A percentile compares a stretch with the other conserved stretches of the same genome.
These are phyloP conservation scores for Chrysanthemum makinoi DNA, from an alignment of 129 eudicot species.

Conservation along the genomic window DNA sequence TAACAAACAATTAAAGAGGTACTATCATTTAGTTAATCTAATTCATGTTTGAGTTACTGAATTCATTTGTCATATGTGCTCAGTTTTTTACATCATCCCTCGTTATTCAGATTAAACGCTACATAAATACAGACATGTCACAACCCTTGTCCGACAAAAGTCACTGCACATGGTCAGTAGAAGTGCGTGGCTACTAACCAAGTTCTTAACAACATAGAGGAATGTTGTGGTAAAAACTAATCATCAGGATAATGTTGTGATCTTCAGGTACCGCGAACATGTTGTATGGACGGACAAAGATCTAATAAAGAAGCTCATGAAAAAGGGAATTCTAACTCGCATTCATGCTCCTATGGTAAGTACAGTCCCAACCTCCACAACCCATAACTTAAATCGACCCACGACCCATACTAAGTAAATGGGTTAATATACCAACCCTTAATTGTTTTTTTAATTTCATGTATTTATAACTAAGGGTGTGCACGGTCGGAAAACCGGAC, in stretches of 20 bases:
- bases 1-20: too few relatives aligned
- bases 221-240: background rate
- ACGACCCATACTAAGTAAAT: background rate
- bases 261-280: conserved; percentile 51
- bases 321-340: conserved; percentile 51
- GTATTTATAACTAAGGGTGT: background rate
- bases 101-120: background rate
- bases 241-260: background rate
- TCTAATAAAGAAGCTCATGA: conserved; percentile 39
- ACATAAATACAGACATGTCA: background rate
- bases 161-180: background rate
- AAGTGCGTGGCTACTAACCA: background rate
- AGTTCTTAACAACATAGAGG: background rate
- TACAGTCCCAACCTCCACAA: background rate
- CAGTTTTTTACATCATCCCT: background rate
- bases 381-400: background rate
- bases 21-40: too few relatives aligned
- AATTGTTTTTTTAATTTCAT: background rate
- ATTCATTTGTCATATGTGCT: too few relatives aligned
- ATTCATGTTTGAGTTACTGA: too few relatives aligned
- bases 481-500: too few relatives aligned
- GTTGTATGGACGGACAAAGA: conserved; percentile 52
- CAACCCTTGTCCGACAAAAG: background rate
- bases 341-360: conserved; percentile 66
- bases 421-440: background rate